Percentiles rank a stretch among this genome's conserved stretches.
Evolutionary conservation across 139 green algal species (phyloP).

Genomic region (Chlamydomonas sp.): DNA sequence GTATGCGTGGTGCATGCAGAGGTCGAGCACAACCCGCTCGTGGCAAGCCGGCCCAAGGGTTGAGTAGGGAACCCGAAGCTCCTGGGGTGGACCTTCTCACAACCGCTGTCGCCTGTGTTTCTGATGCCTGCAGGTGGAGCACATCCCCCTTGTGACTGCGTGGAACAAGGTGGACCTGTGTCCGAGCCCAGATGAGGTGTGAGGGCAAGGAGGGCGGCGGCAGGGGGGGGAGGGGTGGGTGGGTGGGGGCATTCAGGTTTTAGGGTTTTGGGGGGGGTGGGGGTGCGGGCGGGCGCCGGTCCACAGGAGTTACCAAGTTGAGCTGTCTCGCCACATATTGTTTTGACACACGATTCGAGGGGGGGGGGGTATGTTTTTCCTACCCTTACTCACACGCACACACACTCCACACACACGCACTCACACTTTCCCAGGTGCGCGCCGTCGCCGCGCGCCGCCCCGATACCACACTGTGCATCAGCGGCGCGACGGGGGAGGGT

Average conservation of each 20-base stretch:
- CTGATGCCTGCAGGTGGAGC: constrained; percentile 49
- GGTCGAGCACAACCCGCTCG: no score
- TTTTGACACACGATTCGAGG: background rate
- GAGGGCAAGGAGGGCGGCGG: background rate
- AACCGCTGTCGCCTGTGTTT: no score
- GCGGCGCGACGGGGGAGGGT: constrained; percentile 59
- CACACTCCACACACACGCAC: background rate
- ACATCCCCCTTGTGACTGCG: constrained; percentile 70
- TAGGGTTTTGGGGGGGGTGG: background rate
- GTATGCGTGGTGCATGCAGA: no score
- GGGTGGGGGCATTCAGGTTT: no score
- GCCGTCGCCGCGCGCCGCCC: constrained; percentile 21
- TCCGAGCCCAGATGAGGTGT: constrained; percentile 48
- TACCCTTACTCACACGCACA: background rate
- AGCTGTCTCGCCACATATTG: background rate
- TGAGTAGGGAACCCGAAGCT: no score
- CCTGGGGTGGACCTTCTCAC: no score
- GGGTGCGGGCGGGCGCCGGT: background rate
- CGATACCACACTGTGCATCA: constrained; percentile 49
- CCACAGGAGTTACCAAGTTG: background rate
- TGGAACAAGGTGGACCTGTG: constrained; percentile 92
- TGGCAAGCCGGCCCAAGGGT: no score
- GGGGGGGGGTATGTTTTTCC: background rate
- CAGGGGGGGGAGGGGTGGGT: no score
- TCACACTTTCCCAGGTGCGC: constrained; percentile 23